A percentile compares a stretch with the other conserved stretches of the same genome.
Evolutionary conservation across 768 basidiomycete species (phyloP).

Genomic region (Tubosaeta sp.): DNA sequence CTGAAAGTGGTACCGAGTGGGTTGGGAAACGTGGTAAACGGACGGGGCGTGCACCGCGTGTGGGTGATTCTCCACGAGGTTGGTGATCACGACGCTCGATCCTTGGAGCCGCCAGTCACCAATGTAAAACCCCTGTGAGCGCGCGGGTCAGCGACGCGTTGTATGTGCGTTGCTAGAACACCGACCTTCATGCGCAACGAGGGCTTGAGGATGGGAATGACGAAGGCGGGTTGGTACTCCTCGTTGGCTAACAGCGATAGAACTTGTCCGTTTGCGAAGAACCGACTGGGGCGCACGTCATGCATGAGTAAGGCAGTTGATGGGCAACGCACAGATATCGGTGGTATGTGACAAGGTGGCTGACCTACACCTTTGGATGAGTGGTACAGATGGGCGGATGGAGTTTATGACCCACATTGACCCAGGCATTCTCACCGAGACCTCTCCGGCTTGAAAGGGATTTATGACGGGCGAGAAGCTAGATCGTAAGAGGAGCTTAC

Average conservation of each 20-base stretch:
- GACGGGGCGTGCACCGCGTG: conserved; percentile 4
- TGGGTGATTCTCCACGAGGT: conserved; percentile 51
- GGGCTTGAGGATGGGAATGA: conserved; percentile 75
- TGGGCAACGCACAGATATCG: conserved; percentile 69
- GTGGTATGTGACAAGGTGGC: conserved; percentile 87
- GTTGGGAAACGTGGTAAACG: conserved; percentile 13
- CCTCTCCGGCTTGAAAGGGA: conserved; percentile 44
- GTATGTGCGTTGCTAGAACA: background rate
- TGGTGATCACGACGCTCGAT: conserved; percentile 53
- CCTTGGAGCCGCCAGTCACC: conserved; percentile 72
- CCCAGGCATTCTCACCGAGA: conserved; percentile 81
- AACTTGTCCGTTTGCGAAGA: conserved; percentile 83
- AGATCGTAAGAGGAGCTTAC: conserved; percentile 37
- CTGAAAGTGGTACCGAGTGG: conserved; percentile 58
- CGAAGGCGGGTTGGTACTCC: conserved; percentile 59
- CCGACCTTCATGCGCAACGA: conserved; percentile 72
- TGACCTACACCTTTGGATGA: conserved; percentile 45
- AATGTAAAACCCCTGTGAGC: conserved; percentile 60
- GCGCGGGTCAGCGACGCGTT: conserved; percentile 1
- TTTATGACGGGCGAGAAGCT: background rate
- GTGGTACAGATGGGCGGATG: background rate
- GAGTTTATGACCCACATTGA: conserved; percentile 54
- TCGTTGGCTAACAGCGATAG: conserved; percentile 84
- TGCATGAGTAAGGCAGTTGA: background rate
- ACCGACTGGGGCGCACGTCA: conserved; percentile 51